Evolutionary conservation across 768 basidiomycete species (phyloP).

Genomic region (Tricholoma bakamatsutake): DNA sequence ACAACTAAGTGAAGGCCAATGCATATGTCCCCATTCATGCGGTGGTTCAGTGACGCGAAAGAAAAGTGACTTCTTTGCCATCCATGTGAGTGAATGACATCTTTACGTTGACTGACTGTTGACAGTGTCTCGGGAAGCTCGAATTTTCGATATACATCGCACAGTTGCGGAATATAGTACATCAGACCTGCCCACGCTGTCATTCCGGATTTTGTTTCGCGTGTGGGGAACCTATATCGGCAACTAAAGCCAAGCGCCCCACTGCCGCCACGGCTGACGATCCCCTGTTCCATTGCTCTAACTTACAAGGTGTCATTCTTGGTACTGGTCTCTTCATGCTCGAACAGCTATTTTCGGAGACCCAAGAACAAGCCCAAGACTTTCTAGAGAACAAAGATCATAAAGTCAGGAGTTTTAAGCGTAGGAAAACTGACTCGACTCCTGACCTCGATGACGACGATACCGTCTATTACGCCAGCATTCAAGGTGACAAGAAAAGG

Average conservation of each 20-base stretch:
- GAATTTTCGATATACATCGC: conserved; percentile 67
- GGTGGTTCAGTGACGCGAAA: conserved; percentile 53
- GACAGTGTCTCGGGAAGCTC: conserved; percentile 37
- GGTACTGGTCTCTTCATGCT: conserved; percentile 89
- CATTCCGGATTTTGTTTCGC: conserved; percentile 61
- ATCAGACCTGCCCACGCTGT: conserved; percentile 59
- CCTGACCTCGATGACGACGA: conserved; percentile 47
- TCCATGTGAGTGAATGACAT: conserved; percentile 55
- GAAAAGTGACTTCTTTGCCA: conserved; percentile 76
- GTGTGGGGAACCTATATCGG: conserved; percentile 61
- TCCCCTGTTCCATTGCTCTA: conserved; percentile 82
- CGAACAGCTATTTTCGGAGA: conserved; percentile 62
- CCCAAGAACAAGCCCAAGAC: conserved; percentile 42
- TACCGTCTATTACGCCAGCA: conserved; percentile 34
- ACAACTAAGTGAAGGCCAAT: conserved; percentile 56
- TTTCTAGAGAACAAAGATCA: conserved; percentile 26
- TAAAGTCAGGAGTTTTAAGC: conserved; percentile 35
- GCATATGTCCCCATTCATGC: conserved; percentile 73
- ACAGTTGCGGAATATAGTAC: conserved; percentile 53
- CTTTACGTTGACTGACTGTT: conserved; percentile 8
- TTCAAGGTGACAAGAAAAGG: conserved; percentile 59
- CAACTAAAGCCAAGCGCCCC: conserved; percentile 37
- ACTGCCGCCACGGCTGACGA: conserved; percentile 42
- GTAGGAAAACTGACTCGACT: conserved; percentile 35
- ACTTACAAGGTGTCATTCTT: conserved; percentile 83